These are phyloP conservation scores for Triglochin maritima DNA, from an alignment of 106 monocot genomes.

Conservation along the genomic window DNA sequence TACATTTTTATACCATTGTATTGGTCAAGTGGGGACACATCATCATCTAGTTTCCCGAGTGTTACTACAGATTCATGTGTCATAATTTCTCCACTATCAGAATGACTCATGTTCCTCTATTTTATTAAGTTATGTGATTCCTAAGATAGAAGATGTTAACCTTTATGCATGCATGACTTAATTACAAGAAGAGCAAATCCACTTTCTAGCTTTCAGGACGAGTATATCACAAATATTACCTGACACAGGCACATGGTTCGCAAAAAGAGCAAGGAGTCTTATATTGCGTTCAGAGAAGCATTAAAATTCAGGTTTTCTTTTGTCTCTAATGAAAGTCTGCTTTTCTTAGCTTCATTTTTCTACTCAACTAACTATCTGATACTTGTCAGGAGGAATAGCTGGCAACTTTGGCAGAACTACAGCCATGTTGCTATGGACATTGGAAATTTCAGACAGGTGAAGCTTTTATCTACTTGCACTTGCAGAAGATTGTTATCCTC, in stretches of 20 bases:
- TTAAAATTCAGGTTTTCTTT: conserved; percentile 68
- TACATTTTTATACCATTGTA: no score
- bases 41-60: no score
- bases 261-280: conserved; percentile 55
- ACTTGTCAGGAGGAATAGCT: conserved; percentile 69
- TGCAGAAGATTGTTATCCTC: neutral
- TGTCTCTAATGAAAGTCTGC: neutral
- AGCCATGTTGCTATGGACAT: conserved; percentile 79
- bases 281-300: conserved; percentile 85
- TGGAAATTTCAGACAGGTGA: conserved; percentile 58
- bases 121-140: conserved; percentile 2
- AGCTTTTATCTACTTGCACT: neutral
- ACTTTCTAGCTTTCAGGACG: no score
- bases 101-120: neutral
- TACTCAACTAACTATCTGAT: neutral
- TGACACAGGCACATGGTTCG: conserved; percentile 64
- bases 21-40: no score
- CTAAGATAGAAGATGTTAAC: neutral
- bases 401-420: conserved; percentile 95
- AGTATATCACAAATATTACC: neutral
- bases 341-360: neutral
- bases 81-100: no score
- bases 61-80: no score
- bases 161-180: no score
- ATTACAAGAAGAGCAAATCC: no score